phyloP scores from a whole-genome alignment of 106 monocot genomes.

The Vanilla planifolia region DNA sequence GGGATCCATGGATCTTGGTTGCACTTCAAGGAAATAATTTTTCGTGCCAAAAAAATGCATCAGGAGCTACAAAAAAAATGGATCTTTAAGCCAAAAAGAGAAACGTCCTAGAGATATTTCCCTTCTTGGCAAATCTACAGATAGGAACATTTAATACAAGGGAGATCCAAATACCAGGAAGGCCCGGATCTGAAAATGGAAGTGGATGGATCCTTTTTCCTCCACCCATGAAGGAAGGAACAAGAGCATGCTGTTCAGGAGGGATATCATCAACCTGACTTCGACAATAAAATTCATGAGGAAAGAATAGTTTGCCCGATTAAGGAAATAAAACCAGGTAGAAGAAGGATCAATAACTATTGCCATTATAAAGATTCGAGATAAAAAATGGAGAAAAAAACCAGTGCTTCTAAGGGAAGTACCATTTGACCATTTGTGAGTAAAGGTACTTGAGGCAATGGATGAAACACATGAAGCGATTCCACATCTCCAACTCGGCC shows the following conservation, averaged over 20 bases:
- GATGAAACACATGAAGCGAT: slow-evolving; percentile 33
- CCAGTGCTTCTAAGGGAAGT: too few species aligned
- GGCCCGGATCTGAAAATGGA: slow-evolving; percentile 61
- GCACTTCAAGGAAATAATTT: slow-evolving; percentile 42
- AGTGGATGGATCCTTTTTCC: slow-evolving; percentile 92
- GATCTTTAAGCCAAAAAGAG: neutral
- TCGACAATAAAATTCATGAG: neutral
- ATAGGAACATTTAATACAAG: neutral
- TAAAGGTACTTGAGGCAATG: slow-evolving; percentile 49
- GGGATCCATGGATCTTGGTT: slow-evolving; percentile 94
- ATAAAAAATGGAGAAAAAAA: too few species aligned
- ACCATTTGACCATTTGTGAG: slow-evolving; percentile 95
- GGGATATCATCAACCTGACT: slow-evolving; percentile 83
- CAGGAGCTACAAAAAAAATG: neutral
- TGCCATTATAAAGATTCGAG: too few species aligned
- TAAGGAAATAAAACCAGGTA: too few species aligned
- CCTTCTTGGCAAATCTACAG: neutral
- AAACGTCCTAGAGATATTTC: neutral
- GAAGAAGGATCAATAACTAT: too few species aligned
- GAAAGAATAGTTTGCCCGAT: too few species aligned
- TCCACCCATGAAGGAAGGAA: slow-evolving; percentile 75
- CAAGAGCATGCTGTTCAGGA: slow-evolving; percentile 87
- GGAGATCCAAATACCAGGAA: slow-evolving; percentile 42
- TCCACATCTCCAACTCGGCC: slow-evolving; percentile 60
- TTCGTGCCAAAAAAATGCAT: neutral